These are phyloP conservation scores for Chloromonas sp. DNA, from an alignment of 163 green algal genomes.

Conservation along the genomic window DNA sequence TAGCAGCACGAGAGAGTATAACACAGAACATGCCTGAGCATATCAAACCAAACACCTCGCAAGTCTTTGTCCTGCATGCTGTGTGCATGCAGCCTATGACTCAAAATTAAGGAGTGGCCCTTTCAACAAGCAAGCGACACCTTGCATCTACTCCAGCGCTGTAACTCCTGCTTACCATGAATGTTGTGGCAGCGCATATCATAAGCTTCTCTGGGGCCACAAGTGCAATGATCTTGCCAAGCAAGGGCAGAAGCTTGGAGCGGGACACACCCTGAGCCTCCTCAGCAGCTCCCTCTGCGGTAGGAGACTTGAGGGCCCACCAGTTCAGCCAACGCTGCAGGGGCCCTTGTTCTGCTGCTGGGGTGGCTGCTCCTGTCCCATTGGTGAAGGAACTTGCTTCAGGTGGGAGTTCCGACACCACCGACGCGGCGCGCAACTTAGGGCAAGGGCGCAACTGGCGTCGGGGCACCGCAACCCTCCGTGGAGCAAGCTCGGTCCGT, in stretches of 20 bases:
- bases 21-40: neutral
- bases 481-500: too few relatives aligned
- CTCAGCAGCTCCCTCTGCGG: neutral
- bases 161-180: conserved; percentile 25
- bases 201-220: conserved; percentile 22
- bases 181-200: conserved; percentile 10
- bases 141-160: neutral
- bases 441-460: too few relatives aligned
- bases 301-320: conserved; percentile 5
- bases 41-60: neutral
- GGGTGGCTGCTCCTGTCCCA: too few relatives aligned
- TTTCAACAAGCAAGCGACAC: neutral
- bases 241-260: neutral
- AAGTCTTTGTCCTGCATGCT: neutral
- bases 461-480: too few relatives aligned
- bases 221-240: conserved; percentile 24
- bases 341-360: too few relatives aligned
- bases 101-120: too few relatives aligned
- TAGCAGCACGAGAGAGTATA: neutral
- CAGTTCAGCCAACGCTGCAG: conserved; percentile 3
- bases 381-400: too few relatives aligned
- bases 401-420: too few relatives aligned
- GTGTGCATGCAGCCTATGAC: neutral
- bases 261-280: too few relatives aligned
- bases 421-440: too few relatives aligned